A percentile compares a stretch with the other conserved stretches of the same genome.
phyloP scores from a whole-genome alignment of 345 rosid species.

The Hirschfeldia incana region DNA sequence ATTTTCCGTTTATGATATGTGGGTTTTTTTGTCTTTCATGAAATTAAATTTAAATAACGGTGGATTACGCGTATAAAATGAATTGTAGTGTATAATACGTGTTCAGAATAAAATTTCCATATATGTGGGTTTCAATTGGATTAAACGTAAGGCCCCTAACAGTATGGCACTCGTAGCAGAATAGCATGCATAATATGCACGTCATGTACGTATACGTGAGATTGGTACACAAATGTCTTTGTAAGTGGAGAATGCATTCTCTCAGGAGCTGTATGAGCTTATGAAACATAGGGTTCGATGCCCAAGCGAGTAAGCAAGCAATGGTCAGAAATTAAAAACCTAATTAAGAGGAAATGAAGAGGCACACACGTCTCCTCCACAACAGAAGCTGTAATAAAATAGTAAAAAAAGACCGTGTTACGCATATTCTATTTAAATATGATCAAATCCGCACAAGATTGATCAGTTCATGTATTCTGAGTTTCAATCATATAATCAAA shows the following conservation, averaged over 20 bases:
- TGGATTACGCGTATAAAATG: neutral
- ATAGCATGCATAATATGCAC: neutral
- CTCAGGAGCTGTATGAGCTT: neutral
- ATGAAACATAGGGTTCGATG: neutral
- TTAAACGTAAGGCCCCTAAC: neutral
- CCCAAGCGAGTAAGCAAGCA: neutral
- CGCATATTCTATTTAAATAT: slow-evolving; percentile 14
- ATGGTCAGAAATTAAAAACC: neutral
- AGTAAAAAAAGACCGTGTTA: neutral
- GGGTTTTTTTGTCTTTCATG: neutral
- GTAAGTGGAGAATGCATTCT: neutral
- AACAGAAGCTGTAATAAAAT: neutral
- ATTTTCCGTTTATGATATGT: neutral
- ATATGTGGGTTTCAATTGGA: neutral
- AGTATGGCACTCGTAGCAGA: neutral
- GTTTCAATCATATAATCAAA: slow-evolving; percentile 18
- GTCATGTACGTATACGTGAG: neutral
- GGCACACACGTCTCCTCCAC: slow-evolving; percentile 17
- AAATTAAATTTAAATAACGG: neutral
- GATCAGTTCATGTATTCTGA: neutral
- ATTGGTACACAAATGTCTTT: neutral
- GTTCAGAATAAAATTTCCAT: neutral
- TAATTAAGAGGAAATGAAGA: neutral
- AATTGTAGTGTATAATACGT: neutral
- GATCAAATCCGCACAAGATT: slow-evolving; percentile 1